These are phyloP conservation scores for Monilinia vaccinii-corymbosi DNA, from an alignment of 2,329 filamentous ascomycete species.

Conservation along the genomic window DNA sequence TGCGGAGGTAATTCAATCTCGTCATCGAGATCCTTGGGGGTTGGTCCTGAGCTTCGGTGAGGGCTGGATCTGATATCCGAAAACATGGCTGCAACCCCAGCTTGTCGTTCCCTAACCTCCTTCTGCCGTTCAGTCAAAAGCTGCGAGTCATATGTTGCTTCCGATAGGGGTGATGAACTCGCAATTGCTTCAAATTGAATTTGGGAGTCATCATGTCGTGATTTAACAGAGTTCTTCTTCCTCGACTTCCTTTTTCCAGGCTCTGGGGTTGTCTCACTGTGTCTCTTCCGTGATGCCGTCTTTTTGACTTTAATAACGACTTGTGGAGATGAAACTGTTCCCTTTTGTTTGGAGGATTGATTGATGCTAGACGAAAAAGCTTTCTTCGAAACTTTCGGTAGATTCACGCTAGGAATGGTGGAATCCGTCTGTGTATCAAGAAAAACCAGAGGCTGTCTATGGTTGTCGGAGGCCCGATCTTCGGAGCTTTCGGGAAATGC, in stretches of 20 bases:
- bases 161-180: constrained; percentile 45
- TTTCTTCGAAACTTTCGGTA: constrained; percentile 5
- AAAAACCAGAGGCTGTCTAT: constrained; percentile 29
- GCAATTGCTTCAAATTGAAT: constrained; percentile 68
- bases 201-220: constrained; percentile 75
- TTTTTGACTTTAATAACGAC: constrained; percentile 16
- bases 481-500: constrained; percentile 33
- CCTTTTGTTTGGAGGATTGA: background rate
- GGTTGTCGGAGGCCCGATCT: constrained; percentile 25
- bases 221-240: constrained; percentile 36
- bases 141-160: constrained; percentile 53
- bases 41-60: constrained; percentile 13
- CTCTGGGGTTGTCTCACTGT: constrained; percentile 27
- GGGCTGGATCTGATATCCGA: constrained; percentile 55
- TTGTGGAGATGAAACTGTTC: constrained; percentile 17
- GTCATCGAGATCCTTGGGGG: constrained; percentile 22
- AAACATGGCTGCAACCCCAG: constrained; percentile 56
- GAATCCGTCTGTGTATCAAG: constrained; percentile 30
- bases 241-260: constrained; percentile 30
- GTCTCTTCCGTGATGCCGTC: constrained; percentile 16
- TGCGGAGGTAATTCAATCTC: constrained; percentile 17
- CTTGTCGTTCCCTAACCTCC: constrained; percentile 61
- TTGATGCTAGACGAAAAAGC: background rate
- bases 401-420: background rate
- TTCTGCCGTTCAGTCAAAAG: constrained; percentile 69